These are phyloP conservation scores for Trichoderma semiorbis DNA, from an alignment of 2,329 filamentous ascomycete genomes.

Conservation along the genomic window DNA sequence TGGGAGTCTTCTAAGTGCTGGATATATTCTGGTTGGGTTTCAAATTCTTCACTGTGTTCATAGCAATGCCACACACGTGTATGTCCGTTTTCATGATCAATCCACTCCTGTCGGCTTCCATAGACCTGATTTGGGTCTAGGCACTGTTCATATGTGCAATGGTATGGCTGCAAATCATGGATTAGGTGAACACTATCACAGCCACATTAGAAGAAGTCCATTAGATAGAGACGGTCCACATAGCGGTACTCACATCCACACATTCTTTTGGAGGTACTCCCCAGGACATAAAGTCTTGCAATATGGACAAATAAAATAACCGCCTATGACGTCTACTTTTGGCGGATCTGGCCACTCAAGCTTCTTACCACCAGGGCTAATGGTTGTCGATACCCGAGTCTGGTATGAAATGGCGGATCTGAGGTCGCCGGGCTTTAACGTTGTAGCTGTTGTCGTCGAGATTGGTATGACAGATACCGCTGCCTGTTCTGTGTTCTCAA, in stretches of 20 bases:
- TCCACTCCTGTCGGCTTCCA: not conserved
- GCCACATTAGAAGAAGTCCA: not conserved
- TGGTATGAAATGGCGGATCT: not conserved
- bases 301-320: not conserved
- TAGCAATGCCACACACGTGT: not conserved
- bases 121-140: not conserved
- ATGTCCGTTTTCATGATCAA: not conserved
- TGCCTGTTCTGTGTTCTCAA: not conserved
- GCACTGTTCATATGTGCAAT: not conserved
- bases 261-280: not conserved
- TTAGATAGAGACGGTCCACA: not conserved
- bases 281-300: not conserved
- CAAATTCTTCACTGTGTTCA: not conserved
- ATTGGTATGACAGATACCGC: not conserved
- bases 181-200: not conserved
- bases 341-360: not conserved
- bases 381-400: not conserved
- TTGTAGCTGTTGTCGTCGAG: not conserved
- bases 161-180: not conserved
- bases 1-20: not conserved
- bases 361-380: not conserved
- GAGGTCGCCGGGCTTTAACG: not conserved
- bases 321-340: not conserved
- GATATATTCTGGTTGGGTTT: not conserved
- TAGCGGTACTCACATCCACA: not conserved